Percentiles rank a stretch among this genome's conserved stretches.
phyloP scores from a whole-genome alignment of 2,329 filamentous ascomycete species.

The Eutypa lata region DNA sequence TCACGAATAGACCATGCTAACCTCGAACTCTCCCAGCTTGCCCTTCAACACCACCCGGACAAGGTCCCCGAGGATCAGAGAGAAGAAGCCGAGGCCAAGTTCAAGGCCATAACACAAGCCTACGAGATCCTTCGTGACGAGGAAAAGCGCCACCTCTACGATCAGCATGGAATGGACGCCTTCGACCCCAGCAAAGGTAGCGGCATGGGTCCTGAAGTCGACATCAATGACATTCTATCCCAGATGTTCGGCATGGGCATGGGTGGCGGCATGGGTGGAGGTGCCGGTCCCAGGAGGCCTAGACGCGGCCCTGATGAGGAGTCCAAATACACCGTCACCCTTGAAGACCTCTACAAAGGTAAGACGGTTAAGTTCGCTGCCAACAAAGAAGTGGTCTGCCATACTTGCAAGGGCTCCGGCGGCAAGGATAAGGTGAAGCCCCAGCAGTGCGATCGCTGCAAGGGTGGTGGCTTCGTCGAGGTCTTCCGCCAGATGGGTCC shows the following conservation, averaged over 20 bases:
- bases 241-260: conserved; percentile 87
- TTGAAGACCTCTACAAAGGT: conserved; percentile 97
- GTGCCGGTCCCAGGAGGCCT: conserved; percentile 53
- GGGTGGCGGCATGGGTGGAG: conserved; percentile 24
- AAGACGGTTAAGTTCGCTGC: conserved; percentile 97
- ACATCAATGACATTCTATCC: conserved; percentile 87
- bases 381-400: conserved; percentile 90
- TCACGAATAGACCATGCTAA: conserved; percentile 1
- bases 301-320: conserved; percentile 79
- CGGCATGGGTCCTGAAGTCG: conserved; percentile 64
- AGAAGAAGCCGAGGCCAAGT: conserved; percentile 81
- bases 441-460: conserved; percentile 78
- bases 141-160: conserved; percentile 87
- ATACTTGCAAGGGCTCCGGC: conserved; percentile 80
- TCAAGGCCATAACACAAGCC: conserved; percentile 89
- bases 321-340: conserved; percentile 82
- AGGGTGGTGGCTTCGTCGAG: conserved; percentile 74
- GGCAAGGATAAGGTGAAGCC: conserved; percentile 90
- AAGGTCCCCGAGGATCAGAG: conserved; percentile 88
- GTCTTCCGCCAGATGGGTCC: conserved; percentile 81
- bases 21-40: conserved; percentile 57
- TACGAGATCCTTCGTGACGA: conserved; percentile 98
- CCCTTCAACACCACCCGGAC: conserved; percentile 87
- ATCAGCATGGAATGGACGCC: conserved; percentile 91
- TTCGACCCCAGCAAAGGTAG: conserved; percentile 77